Evolutionary conservation across 176 grass and related monocot genomes (phyloP), one percentile per base, ranked within the genome.

Genomic region (Juncus effusus): DNA sequence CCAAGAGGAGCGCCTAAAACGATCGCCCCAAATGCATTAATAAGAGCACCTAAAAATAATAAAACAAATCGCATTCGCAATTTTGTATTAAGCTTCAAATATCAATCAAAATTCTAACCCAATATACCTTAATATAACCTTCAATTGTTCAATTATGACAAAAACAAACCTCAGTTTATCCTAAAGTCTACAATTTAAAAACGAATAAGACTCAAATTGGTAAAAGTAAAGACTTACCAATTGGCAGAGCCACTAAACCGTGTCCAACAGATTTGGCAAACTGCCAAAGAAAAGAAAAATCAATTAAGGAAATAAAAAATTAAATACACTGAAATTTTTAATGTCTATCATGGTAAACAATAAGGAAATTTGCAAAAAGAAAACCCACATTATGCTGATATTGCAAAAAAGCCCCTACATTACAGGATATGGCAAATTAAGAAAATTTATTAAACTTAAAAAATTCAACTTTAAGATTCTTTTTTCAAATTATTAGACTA

Each of bases 11-110:
- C 83, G 54, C 88, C 88, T 37, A 99, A 84, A 83, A 93, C 89
- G 49, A 99, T 80, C n/a, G 89, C 83, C 13, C 85, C 88, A 85
- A 93, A 93, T 77, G 94, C 85, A 83, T 99, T 99, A 75, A 99
- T 14, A 39, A 89, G 73, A 5, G 88, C 85, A 40, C 94, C 94
- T 99, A 80, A 67, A 50, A 41, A 9, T 50, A 76, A 70, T 5
- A 66, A 72, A 78, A 28, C 19, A 65, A 79, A 40, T 10, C 35
- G 42, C 14, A 61, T 38, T 50, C 4, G 10, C 40, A 19, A 13
- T 16, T 10, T 42, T 59, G 51, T 10, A 36, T 69, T 4, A 13
- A 45, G 59, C 2, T 38, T 6, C 7, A 66, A 61, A 1, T 41
- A 76, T 13, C 7, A 11, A 74, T 57, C 13, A 66, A 67, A 68